Evolutionary conservation across 805 yeast species (phyloP), one percentile per base, ranked within the genome.

Genomic region (Spathaspora passalidarum): DNA sequence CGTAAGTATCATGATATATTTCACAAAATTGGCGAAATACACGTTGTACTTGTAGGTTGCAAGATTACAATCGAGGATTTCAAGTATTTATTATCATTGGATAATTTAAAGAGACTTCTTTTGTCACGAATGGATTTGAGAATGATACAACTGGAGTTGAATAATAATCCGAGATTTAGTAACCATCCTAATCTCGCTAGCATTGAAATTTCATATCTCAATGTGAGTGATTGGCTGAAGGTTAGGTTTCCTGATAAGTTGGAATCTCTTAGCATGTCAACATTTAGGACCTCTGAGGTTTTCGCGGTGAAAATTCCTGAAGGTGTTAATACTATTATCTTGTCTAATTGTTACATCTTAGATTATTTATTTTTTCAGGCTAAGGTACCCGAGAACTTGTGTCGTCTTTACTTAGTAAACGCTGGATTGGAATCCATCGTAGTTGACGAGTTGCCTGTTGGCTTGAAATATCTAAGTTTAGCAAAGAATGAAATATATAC

Each of bases 181-280:
- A n/a, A 42, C 11, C 42, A 56, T 39, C 45, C 16, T 5, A 47
- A 51, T 8, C 44, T 69, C 32, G 46, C 56, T 10, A 58, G 59
- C n/a, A 38, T 69, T 25, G 61, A 65, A 3, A 52, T 66, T 14
- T 55, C 69, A 44, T 71, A 68, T 6, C 73, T 68, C 46, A 56
- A 54, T 5, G 53, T 65, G 3, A 40, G 47, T 4, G 48, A 61
- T 38, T 69, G 74, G 74, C 43, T 60, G 0, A 44, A 41, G 2
- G 52, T 60, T 8, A 21, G n/a, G 2, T 55, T 68, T n/a, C 74
- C 74, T 0, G 44, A 47, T 1, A 52, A 44, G 21, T 49, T 68
- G 29, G 44, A 40, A 13, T 61, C 61, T 37, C 47, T 69, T 32
- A 73, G 68, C 45, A 43, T 61, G n/a, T 69, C 74, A 9, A 69